These are phyloP conservation scores for Purshia tridentata DNA, from an alignment of 306 rosid genomes.

Conservation along the genomic window DNA sequence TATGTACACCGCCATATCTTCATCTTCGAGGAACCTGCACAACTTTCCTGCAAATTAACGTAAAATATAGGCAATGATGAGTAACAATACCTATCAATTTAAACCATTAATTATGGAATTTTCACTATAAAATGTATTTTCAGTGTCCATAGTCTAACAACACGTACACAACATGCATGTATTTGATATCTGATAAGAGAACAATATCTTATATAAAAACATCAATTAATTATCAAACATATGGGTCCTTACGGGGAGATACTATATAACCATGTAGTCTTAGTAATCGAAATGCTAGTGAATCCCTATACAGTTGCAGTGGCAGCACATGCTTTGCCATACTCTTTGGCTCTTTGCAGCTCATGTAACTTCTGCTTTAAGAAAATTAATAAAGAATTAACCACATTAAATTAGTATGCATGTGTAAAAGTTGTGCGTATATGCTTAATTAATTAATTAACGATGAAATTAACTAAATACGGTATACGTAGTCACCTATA, in stretches of 20 bases:
- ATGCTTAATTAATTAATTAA: no score
- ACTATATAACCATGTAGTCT: conserved; percentile 14
- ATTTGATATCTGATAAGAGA: no score
- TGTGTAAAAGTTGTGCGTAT: no score
- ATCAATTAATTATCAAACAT: neutral
- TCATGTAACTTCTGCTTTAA: neutral
- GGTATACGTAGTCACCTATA: neutral
- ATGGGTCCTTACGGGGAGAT: conserved; percentile 8
- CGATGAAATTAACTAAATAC: no score
- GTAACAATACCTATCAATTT: no score
- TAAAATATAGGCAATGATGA: neutral
- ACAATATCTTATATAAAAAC: no score
- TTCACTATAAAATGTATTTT: no score
- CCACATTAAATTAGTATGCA: no score
- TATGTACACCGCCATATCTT: neutral
- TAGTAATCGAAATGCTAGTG: conserved; percentile 19
- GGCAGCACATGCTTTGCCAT: neutral
- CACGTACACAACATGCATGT: no score
- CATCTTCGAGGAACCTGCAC: conserved; percentile 17
- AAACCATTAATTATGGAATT: no score
- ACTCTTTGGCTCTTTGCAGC: neutral
- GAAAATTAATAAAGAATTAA: neutral
- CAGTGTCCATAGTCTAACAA: no score
- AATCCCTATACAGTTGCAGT: conserved; percentile 2
- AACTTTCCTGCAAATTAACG: conserved; percentile 11